Conservation (phyloP, 495 filamentous ascomycete species). For the Baudoinia panamericana region DNA sequence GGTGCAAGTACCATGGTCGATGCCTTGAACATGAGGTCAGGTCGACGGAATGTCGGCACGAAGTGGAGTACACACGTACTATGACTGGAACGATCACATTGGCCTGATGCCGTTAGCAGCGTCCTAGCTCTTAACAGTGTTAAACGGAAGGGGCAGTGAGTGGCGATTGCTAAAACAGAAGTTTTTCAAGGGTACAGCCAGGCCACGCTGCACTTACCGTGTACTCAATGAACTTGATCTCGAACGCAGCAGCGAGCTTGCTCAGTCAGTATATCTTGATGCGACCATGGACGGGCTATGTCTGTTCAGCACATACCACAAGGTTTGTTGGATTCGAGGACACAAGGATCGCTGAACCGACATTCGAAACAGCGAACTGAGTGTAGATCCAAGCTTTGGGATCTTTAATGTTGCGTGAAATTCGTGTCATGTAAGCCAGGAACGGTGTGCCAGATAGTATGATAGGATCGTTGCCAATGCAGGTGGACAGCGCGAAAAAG, state of each 20-base stretch:
- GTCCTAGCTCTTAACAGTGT: no score
- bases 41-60: not conserved
- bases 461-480: conserved; percentile 58
- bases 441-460: conserved; percentile 57
- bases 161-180: no score
- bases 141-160: no score
- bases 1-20: conserved; percentile 52
- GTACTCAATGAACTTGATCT: conserved; percentile 53
- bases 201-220: no score
- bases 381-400: conserved; percentile 54
- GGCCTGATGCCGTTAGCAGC: no score
- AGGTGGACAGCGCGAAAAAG: conserved; percentile 51
- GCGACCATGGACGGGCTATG: no score
- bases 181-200: no score
- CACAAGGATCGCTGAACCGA: conserved; percentile 54
- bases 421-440: conserved; percentile 57
- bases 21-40: not conserved
- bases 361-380: conserved; percentile 56
- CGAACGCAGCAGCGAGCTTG: conserved; percentile 53
- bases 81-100: conserved; percentile 58
- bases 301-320: no score
- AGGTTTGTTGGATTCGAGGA: conserved; percentile 62
- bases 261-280: no score
- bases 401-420: conserved; percentile 53
- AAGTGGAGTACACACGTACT: conserved; percentile 11